Conservation (phyloP, 73 alveolate genomes). For the Symbiodinium natans region DNA sequence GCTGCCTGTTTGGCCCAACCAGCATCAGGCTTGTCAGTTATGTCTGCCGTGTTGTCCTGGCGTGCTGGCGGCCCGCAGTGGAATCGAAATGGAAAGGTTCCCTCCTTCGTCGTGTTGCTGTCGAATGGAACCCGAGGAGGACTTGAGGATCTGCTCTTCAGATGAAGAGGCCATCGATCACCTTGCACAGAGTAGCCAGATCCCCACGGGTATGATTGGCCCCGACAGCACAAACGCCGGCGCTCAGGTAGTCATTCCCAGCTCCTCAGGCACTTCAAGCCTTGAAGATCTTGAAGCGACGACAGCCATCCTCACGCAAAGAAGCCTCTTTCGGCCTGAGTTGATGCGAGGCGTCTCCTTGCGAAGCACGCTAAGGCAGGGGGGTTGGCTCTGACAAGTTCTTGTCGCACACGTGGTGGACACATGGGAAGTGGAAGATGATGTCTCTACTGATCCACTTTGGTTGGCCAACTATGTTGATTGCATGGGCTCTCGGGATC, state of each 20-base stretch:
- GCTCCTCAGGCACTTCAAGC: background rate
- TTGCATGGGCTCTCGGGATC: background rate
- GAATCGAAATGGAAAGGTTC: background rate
- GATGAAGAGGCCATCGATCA: background rate
- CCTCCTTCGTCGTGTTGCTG: background rate
- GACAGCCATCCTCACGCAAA: background rate
- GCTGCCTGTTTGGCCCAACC: background rate
- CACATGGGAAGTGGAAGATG: background rate
- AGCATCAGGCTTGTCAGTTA: background rate
- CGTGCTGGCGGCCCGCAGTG: background rate
- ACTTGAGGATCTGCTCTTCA: background rate
- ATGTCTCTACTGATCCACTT: background rate
- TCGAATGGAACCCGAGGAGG: background rate
- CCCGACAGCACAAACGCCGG: background rate
- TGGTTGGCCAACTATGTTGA: constrained; percentile 11
- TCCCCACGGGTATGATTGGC: background rate
- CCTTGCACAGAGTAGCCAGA: background rate
- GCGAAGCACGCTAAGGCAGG: background rate
- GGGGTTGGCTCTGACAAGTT: background rate
- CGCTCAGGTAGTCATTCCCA: background rate
- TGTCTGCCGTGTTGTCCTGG: background rate
- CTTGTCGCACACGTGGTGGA: constrained; percentile 17
- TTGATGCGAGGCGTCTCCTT: background rate
- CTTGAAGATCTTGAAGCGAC: background rate
- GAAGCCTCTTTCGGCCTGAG: background rate